Evolutionary conservation across 2,329 filamentous ascomycete genomes (phyloP), one percentile per base, ranked within the genome.

Genomic region (Periconia sp.): DNA sequence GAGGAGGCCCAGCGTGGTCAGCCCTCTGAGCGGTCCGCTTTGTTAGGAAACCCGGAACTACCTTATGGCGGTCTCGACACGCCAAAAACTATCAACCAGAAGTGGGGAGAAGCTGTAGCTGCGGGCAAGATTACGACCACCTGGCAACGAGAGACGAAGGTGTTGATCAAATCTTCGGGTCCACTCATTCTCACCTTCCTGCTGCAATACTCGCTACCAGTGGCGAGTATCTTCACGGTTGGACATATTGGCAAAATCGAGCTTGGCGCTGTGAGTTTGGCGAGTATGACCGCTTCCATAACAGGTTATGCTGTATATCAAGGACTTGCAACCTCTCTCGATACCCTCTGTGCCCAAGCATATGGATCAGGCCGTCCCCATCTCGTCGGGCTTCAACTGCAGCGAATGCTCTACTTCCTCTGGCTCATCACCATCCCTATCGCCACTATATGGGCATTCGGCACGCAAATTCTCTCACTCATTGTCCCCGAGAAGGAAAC

Each of bases 331-430:
- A 97, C 93, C 5, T 91, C 88, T 59, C 80, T 97, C 37, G 93
- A 97, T 74, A 97, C 93, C 0, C 85, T 97, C 2, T 97, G 93
- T 72, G 85, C 93, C 0, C 93, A 97, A 74, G 93, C 94, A 0
- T 97, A 95, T 69, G 93, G 94, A 2, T 95, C 90, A 0, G 93
- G 93, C 0, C 89, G 89, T 70, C 95, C 89, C 69, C 89, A 92
- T 62, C 83, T 97, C 6, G 93, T 97, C 54, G 93, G 90, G 1
- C 73, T 94, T 50, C 90, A 94, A 65, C 82, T 91, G 58, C 89
- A 94, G 74, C 82, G 90, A 52, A 93, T 93, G 90, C 79, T 90
- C 1, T 88, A 81, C 68, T 92, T 94, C 68, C 81, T 94, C 2
- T 87, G 88, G 78, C 71, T 81, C 2, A 81, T 92, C 59, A 88